phyloP scores from a whole-genome alignment of 1,284 basidiomycete genomes.

The Heterobasidion parviporum region DNA sequence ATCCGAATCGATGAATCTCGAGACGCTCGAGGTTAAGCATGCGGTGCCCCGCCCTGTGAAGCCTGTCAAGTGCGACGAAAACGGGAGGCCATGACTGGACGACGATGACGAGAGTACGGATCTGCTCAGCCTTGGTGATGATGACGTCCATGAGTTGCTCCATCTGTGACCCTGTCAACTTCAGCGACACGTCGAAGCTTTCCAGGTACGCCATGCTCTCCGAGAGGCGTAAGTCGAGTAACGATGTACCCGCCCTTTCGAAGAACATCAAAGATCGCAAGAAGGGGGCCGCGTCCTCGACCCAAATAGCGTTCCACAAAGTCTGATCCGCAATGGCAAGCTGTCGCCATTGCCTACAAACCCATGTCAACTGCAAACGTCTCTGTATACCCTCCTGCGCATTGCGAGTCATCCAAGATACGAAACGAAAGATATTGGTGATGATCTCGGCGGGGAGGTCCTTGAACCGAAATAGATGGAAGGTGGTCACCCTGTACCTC shows the following conservation, averaged over 20 bases:
- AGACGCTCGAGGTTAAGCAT: conserved; percentile 46
- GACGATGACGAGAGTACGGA: conserved; percentile 48
- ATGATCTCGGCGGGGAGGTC: conserved; percentile 58
- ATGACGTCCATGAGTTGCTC: conserved; percentile 34
- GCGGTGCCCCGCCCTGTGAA: conserved; percentile 27
- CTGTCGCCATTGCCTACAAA: conserved; percentile 48
- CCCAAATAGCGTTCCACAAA: conserved; percentile 57
- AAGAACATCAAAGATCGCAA: conserved; percentile 44
- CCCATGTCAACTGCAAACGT: conserved; percentile 45
- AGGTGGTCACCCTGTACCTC: conserved; percentile 13
- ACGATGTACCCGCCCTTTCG: conserved; percentile 39
- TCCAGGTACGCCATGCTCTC: conserved; percentile 21
- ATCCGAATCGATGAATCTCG: conserved; percentile 50
- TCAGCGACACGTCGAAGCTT: conserved; percentile 13
- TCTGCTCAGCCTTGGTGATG: conserved; percentile 37
- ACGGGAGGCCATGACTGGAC: conserved; percentile 43
- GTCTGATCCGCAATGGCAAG: conserved; percentile 37
- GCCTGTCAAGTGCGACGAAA: conserved; percentile 36
- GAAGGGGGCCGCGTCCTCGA: conserved; percentile 40
- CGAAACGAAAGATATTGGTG: conserved; percentile 48
- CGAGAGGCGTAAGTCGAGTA: conserved; percentile 49
- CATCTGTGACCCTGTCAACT: conserved; percentile 36
- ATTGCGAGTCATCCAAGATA: conserved; percentile 36
- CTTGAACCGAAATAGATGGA: conserved; percentile 46
- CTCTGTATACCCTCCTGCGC: conserved; percentile 25